Percentiles rank a stretch among this genome's conserved stretches.
phyloP scores from a whole-genome alignment of 768 basidiomycete genomes.

The Trametopsis cervina region DNA sequence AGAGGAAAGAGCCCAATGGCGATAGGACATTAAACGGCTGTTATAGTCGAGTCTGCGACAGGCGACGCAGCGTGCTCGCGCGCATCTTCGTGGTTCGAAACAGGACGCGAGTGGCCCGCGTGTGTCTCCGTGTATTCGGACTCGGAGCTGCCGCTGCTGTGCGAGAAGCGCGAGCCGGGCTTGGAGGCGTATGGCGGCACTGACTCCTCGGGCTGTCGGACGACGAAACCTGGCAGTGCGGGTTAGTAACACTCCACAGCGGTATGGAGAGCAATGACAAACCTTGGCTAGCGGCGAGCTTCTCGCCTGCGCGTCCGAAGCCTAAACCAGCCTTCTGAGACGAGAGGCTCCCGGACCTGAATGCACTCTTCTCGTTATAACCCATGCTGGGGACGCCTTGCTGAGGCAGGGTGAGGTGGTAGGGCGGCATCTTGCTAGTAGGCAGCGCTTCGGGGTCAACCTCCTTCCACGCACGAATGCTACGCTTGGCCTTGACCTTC shows the following conservation, averaged over 20 bases:
- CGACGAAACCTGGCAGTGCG: slow-evolving; percentile 9
- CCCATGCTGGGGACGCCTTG: background rate
- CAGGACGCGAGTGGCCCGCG: background rate
- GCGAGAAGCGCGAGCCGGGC: slow-evolving; percentile 4
- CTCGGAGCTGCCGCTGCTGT: background rate
- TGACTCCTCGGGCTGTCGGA: slow-evolving; percentile 11
- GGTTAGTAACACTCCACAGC: background rate
- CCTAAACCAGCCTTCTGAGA: slow-evolving; percentile 9
- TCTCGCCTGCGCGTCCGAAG: slow-evolving; percentile 11
- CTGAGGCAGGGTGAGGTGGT: background rate
- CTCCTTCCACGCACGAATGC: slow-evolving; percentile 59
- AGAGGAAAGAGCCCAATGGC: background rate
- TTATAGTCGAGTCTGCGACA: background rate
- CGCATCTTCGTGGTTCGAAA: slow-evolving; percentile 1
- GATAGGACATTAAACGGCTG: background rate
- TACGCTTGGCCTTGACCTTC: slow-evolving; percentile 55
- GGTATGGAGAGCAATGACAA: background rate
- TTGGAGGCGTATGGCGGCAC: slow-evolving; percentile 13
- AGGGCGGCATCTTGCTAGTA: slow-evolving; percentile 16
- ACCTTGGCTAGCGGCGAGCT: slow-evolving; percentile 11
- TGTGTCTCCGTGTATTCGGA: slow-evolving; percentile 4
- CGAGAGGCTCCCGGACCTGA: slow-evolving; percentile 6
- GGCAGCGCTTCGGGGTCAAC: slow-evolving; percentile 52
- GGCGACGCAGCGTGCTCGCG: background rate
- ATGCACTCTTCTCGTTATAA: slow-evolving; percentile 10